A percentile compares a stretch with the other conserved stretches of the same genome.
Conservation (phyloP, 805 yeast species). For the Komagataella mondaviorum region DNA sequence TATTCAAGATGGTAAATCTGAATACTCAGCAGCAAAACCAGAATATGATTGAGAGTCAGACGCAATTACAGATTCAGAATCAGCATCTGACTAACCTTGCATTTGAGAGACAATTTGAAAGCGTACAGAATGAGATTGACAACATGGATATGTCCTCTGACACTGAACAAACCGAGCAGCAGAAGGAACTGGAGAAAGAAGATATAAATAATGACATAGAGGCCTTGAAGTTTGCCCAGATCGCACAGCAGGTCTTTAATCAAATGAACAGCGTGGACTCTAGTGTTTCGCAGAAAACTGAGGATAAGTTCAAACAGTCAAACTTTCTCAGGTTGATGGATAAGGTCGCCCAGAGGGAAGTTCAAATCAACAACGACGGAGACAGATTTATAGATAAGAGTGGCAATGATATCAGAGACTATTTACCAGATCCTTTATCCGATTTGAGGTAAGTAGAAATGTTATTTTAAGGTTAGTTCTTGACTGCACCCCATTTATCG, state of each 20-base stretch:
- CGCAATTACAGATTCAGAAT: neutral
- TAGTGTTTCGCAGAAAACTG: constrained; percentile 15
- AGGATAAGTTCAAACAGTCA: constrained; percentile 23
- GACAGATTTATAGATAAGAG: constrained; percentile 20
- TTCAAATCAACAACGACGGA: constrained; percentile 21
- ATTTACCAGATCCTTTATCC: constrained; percentile 14
- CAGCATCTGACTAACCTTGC: neutral
- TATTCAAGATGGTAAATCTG: neutral
- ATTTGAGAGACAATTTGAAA: constrained; percentile 15
- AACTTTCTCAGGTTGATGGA: constrained; percentile 27
- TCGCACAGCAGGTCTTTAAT: constrained; percentile 22
- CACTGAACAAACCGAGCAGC: constrained; percentile 4
- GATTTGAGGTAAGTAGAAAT: constrained; percentile 6
- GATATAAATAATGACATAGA: constrained; percentile 12
- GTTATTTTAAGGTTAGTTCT: neutral
- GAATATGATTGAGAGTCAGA: neutral
- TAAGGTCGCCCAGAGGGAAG: constrained; percentile 22
- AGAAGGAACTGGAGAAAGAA: neutral
- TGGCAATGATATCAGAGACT: constrained; percentile 23
- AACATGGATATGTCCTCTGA: constrained; percentile 1
- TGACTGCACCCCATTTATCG: constrained; percentile 48
- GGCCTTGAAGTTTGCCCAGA: constrained; percentile 22
- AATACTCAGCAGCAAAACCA: neutral
- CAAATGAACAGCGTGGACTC: constrained; percentile 20
- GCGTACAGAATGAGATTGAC: constrained; percentile 13